A percentile compares a stretch with the other conserved stretches of the same genome.
phyloP scores from a whole-genome alignment of 345 rosid species.

The Moricandia arvensis region DNA sequence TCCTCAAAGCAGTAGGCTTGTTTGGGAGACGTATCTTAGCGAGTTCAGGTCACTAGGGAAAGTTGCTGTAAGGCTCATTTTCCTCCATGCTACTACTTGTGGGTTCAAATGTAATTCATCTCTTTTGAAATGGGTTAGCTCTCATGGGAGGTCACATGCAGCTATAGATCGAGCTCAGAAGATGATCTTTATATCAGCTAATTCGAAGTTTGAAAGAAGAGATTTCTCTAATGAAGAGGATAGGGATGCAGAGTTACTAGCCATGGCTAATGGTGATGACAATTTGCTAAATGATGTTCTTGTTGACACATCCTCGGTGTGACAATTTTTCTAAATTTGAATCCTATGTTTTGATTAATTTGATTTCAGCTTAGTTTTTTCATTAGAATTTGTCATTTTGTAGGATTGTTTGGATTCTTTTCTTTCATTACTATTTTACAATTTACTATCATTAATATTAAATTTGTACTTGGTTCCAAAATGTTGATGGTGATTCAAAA shows the following conservation, averaged over 20 bases:
- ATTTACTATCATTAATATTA: conserved; percentile 29
- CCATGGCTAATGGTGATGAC: conserved; percentile 77
- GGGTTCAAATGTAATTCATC: conserved; percentile 90
- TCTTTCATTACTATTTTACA: conserved; percentile 2
- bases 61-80: conserved; percentile 96
- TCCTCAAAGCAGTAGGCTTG: conserved; percentile 94
- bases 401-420: conserved; percentile 46
- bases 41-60: conserved; percentile 89
- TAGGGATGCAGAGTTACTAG: conserved; percentile 86
- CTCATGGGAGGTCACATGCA: conserved; percentile 62
- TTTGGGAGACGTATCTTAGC: conserved; percentile 95
- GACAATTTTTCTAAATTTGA: conserved; percentile 40
- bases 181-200: conserved; percentile 84
- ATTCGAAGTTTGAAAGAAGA: conserved; percentile 79
- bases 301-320: conserved; percentile 81
- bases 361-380: conserved; percentile 44
- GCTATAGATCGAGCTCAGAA: conserved; percentile 80
- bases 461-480: conserved; percentile 30
- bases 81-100: conserved; percentile 84
- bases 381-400: conserved; percentile 46
- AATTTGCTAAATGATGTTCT: conserved; percentile 87
- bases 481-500: conserved; percentile 11
- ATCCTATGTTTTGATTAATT: conserved; percentile 52
- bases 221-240: conserved; percentile 80
- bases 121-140: conserved; percentile 71